Evolutionary conservation across 2,329 filamentous ascomycete species (phyloP).

Genomic region (Gyromitra esculenta): DNA sequence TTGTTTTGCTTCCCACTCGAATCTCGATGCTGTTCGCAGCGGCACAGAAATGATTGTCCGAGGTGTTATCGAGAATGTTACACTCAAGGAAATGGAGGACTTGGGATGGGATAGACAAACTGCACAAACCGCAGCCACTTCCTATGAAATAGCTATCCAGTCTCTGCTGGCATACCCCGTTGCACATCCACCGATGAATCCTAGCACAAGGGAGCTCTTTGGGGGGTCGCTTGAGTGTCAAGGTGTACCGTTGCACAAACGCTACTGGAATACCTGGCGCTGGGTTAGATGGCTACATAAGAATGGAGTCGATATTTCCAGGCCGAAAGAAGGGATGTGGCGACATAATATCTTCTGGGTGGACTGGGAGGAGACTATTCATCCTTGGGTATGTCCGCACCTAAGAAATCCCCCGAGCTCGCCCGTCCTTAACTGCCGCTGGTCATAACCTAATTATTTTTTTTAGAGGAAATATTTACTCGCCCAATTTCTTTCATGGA

Average conservation of each 20-base stretch:
- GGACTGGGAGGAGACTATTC: slow-evolving; percentile 35
- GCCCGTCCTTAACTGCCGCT: not conserved
- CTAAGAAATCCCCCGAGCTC: not conserved
- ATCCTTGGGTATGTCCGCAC: slow-evolving; percentile 34
- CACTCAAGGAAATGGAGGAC: slow-evolving; percentile 25
- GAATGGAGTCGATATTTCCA: slow-evolving; percentile 48
- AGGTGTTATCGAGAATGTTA: slow-evolving; percentile 46
- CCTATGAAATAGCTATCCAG: slow-evolving; percentile 34
- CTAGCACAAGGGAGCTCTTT: slow-evolving; percentile 24
- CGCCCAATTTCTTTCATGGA: slow-evolving; percentile 53
- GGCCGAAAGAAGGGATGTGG: slow-evolving; percentile 42
- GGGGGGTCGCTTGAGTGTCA: slow-evolving; percentile 42
- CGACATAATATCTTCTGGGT: slow-evolving; percentile 51
- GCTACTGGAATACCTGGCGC: slow-evolving; percentile 49
- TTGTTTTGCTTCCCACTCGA: slow-evolving; percentile 54
- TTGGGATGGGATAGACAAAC: slow-evolving; percentile 50
- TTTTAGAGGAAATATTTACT: slow-evolving; percentile 39
- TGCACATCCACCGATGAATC: slow-evolving; percentile 34
- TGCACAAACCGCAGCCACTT: slow-evolving; percentile 21
- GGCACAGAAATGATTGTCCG: slow-evolving; percentile 49
- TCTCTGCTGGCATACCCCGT: slow-evolving; percentile 35
- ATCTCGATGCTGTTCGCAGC: slow-evolving; percentile 54
- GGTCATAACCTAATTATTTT: not conserved
- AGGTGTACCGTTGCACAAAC: slow-evolving; percentile 43
- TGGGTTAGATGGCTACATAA: slow-evolving; percentile 51